Evolutionary conservation across 2,329 filamentous ascomycete genomes (phyloP).

Genomic region (Ilyonectria sp.): DNA sequence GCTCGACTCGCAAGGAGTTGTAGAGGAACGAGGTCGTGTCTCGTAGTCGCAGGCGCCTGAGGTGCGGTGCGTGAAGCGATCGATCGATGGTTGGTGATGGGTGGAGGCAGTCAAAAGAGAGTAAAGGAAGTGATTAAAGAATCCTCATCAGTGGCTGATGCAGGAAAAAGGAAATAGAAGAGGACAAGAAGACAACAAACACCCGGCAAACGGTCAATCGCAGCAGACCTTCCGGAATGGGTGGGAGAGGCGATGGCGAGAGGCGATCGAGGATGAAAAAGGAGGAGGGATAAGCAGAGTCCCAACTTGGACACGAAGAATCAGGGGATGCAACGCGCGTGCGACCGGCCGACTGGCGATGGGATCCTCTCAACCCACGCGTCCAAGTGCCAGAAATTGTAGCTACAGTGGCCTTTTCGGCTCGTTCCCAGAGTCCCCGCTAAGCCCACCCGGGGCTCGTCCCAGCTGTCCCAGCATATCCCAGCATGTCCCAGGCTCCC

Average conservation of each 20-base stretch:
- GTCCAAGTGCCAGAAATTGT: slow-evolving; percentile 49
- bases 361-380: slow-evolving; percentile 9
- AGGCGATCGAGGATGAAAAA: slow-evolving; percentile 36
- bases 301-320: slow-evolving; percentile 25
- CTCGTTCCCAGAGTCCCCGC: slow-evolving; percentile 30
- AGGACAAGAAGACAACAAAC: slow-evolving; percentile 33
- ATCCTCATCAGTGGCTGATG: slow-evolving; percentile 41
- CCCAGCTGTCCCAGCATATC: background rate
- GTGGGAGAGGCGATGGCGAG: slow-evolving; percentile 29
- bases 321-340: slow-evolving; percentile 43
- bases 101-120: slow-evolving; percentile 27
- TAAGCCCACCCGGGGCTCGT: slow-evolving; percentile 23
- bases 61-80: slow-evolving; percentile 14
- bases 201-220: slow-evolving; percentile 36
- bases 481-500: slow-evolving; percentile 1
- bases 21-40: slow-evolving; percentile 12
- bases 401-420: slow-evolving; percentile 58
- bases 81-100: slow-evolving; percentile 22
- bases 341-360: slow-evolving; percentile 33
- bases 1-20: slow-evolving; percentile 33
- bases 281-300: slow-evolving; percentile 37
- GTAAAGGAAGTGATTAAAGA: slow-evolving; percentile 42
- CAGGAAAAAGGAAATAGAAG: slow-evolving; percentile 27
- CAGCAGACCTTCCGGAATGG: slow-evolving; percentile 35
- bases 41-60: slow-evolving; percentile 30